Evolutionary conservation across 2,329 filamentous ascomycete species (phyloP).

Genomic region (Seiridium unicorne): DNA sequence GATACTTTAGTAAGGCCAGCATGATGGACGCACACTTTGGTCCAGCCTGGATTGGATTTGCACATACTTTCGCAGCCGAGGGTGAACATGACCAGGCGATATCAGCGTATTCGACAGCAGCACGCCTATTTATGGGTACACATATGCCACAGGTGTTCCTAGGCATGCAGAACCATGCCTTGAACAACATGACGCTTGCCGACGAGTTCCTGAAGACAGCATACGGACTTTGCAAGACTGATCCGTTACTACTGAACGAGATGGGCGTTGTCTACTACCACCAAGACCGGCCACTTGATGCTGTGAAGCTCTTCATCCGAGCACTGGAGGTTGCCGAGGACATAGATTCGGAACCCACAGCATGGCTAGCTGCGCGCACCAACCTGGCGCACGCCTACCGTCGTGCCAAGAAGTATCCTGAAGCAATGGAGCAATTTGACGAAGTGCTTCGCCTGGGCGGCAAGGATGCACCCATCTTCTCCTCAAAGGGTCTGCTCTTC

Average conservation of each 20-base stretch:
- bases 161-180: slow-evolving; percentile 95
- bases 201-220: slow-evolving; percentile 93
- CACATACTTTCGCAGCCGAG: slow-evolving; percentile 95
- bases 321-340: slow-evolving; percentile 77
- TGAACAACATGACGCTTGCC: slow-evolving; percentile 92
- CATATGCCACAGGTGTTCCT: slow-evolving; percentile 94
- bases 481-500: slow-evolving; percentile 79
- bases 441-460: slow-evolving; percentile 80
- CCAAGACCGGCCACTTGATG: slow-evolving; percentile 74
- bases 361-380: slow-evolving; percentile 80
- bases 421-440: slow-evolving; percentile 79
- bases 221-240: slow-evolving; percentile 76
- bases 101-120: slow-evolving; percentile 93
- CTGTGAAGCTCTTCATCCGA: slow-evolving; percentile 73
- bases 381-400: slow-evolving; percentile 90
- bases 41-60: slow-evolving; percentile 97
- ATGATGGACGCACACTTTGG: slow-evolving; percentile 98
- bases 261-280: slow-evolving; percentile 96
- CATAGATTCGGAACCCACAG: slow-evolving; percentile 77
- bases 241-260: slow-evolving; percentile 91
- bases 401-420: slow-evolving; percentile 64
- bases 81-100: slow-evolving; percentile 98
- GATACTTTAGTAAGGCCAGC: slow-evolving; percentile 96
- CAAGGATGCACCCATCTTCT: slow-evolving; percentile 76
- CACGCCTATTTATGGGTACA: slow-evolving; percentile 91